Conservation (phyloP, 306 rosid species). For the Pterocarpus macrocarpus region DNA sequence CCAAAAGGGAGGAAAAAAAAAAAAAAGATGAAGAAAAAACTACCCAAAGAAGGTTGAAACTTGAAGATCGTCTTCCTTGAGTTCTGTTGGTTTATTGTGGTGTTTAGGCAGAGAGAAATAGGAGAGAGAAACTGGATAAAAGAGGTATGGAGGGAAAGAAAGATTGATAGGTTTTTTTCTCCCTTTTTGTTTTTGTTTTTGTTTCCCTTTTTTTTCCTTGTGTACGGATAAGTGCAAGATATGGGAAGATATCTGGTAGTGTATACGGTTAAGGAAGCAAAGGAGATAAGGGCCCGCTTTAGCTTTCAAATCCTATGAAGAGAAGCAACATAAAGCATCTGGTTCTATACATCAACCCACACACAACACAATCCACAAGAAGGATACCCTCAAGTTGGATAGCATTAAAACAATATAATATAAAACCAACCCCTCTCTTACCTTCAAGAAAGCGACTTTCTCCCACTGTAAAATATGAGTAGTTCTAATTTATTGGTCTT, state of each 20-base stretch:
- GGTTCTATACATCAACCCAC: slow-evolving; percentile 44
- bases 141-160: slow-evolving; percentile 10
- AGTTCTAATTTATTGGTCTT: background rate
- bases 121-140: slow-evolving; percentile 55
- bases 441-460: slow-evolving; percentile 58
- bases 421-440: slow-evolving; percentile 22
- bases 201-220: background rate
- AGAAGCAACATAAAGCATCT: slow-evolving; percentile 91
- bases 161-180: slow-evolving; percentile 18
- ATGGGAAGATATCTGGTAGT: slow-evolving; percentile 46
- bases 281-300: slow-evolving; percentile 63
- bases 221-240: slow-evolving; percentile 61
- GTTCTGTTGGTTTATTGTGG: slow-evolving; percentile 36
- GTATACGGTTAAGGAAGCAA: slow-evolving; percentile 75
- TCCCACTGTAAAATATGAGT: slow-evolving; percentile 35
- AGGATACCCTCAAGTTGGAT: slow-evolving; percentile 43
- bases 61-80: slow-evolving; percentile 25
- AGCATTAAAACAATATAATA: slow-evolving; percentile 45
- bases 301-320: slow-evolving; percentile 57
- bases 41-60: slow-evolving; percentile 31
- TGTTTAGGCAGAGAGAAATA: slow-evolving; percentile 2
- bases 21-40: background rate
- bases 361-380: slow-evolving; percentile 32
- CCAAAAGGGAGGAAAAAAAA: background rate
- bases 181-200: background rate